Evolutionary conservation across 1,139 yeast genomes (phyloP).

Genomic region (Suhomyces wounanorum): DNA sequence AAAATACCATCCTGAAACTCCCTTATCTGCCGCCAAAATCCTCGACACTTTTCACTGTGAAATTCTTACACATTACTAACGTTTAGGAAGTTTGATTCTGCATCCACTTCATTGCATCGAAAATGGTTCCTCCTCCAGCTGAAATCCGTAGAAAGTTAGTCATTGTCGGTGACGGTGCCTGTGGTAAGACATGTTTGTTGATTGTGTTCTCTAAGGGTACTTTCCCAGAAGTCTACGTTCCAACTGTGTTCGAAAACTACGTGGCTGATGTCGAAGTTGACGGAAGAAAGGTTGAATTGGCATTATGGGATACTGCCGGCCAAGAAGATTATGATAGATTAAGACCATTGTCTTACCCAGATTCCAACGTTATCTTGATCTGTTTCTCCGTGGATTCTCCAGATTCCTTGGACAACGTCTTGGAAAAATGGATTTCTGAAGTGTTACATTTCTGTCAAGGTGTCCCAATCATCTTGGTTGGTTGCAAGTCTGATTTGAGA

Average conservation of each 20-base stretch:
- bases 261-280: conserved; percentile 94
- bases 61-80: conserved; percentile 8
- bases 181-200: conserved; percentile 82
- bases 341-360: conserved; percentile 92
- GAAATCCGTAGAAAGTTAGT: conserved; percentile 79
- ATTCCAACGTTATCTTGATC: conserved; percentile 86
- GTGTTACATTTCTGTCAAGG: conserved; percentile 94
- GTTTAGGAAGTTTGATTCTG: conserved; percentile 3
- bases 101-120: conserved; percentile 13
- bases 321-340: conserved; percentile 96
- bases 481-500: conserved; percentile 89
- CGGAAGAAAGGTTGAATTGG: conserved; percentile 91
- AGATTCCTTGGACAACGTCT: conserved; percentile 89
- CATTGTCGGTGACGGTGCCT: conserved; percentile 86
- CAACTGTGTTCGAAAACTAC: conserved; percentile 93
- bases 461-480: conserved; percentile 90
- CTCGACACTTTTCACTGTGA: background rate
- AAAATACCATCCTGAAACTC: conserved; percentile 5
- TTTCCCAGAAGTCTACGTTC: conserved; percentile 94
- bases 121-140: conserved; percentile 56
- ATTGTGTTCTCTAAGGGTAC: conserved; percentile 92
- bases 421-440: conserved; percentile 94
- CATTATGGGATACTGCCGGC: conserved; percentile 98
- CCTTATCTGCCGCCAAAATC: background rate
- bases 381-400: conserved; percentile 93